Base-by-base conservation (phyloP, 805 yeast species). In the Candida coquimbonensis region DNA sequence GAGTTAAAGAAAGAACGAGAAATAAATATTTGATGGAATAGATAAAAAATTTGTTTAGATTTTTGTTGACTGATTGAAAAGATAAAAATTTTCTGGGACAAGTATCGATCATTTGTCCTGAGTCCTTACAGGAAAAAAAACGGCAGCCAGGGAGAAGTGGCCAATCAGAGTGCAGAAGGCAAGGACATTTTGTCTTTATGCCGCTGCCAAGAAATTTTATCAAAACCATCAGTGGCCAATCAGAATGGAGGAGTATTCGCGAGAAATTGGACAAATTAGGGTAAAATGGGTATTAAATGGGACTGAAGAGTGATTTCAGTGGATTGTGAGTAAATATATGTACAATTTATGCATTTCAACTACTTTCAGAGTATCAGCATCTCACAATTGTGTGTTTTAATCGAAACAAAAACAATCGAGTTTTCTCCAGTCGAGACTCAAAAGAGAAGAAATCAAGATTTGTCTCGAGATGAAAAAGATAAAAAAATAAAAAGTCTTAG, bases 171-270 rank as follows among this genome's bases (percentile, higher is more conserved):
- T 4, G 34, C 8, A 5, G 16, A 2, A 14, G 8, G 4, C 17
- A 21, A 5, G 29, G 36, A 11, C 17, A 35, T 11, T 45, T 40
- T 46, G 47, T 42, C 42, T 33, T 17, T 21, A 11, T 13, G 9
- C 2, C 1, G 12, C 7, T 14, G 11, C 19, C 26, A 38, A 54
- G 51, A 52, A 39, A 39, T 51, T 51, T 57, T 56, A 57, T 56
- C 61, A 43, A 37, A 49, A 49, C 54, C 56, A 57, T 57, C 61
- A 53, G 39, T 41, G 32, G 44, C 59, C 57, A 55, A 52, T 55
- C 8, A 31, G 14, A 9, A n/a, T 21, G 7, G 16, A 36, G 36
- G 14, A 7, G 5, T 25, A 17, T 16, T 9, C 19, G 43, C 49
- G 50, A 45, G 21, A 29, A 29, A 29, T 11, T 1, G 2, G 31